A percentile compares a stretch with the other conserved stretches of the same genome.
Evolutionary conservation across 441 rosid genomes (phyloP).

Genomic region (Eugenia klotzschiana): DNA sequence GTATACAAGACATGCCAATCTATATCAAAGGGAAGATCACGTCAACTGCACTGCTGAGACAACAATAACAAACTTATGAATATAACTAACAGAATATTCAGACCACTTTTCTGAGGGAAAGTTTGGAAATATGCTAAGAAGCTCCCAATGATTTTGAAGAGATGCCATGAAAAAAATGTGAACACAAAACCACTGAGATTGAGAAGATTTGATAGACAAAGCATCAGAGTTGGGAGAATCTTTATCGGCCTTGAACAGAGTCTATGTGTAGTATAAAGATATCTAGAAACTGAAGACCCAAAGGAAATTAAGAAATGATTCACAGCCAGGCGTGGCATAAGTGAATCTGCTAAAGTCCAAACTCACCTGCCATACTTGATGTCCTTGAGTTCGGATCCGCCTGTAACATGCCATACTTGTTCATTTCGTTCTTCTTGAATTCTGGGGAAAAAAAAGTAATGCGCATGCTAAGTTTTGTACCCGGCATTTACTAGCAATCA

Average conservation of each 20-base stretch:
- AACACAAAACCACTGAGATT: not conserved
- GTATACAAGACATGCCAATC: conserved; percentile 18
- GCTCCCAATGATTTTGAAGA: not conserved
- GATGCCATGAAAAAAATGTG: not conserved
- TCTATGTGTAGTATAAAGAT: not conserved
- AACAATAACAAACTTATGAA: not conserved
- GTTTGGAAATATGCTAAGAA: not conserved
- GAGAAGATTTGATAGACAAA: not conserved
- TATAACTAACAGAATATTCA: not conserved
- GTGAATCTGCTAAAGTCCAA: not conserved
- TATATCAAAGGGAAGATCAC: not conserved
- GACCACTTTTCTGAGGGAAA: not conserved
- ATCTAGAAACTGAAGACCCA: not conserved
- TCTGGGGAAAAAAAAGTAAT: not conserved
- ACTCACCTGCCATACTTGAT: conserved; percentile 23
- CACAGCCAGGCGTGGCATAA: not conserved
- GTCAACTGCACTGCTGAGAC: not conserved
- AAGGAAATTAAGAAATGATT: not conserved
- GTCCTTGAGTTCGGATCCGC: conserved; percentile 11
- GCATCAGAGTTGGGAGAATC: not conserved
- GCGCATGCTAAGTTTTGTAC: not conserved
- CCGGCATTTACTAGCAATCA: not conserved
- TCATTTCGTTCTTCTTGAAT: conserved; percentile 38
- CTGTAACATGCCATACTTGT: conserved; percentile 21
- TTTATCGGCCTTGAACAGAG: not conserved